Percentiles rank a stretch among this genome's conserved stretches.
phyloP scores from a whole-genome alignment of 257 asterid species.

The Echium plantagineum region DNA sequence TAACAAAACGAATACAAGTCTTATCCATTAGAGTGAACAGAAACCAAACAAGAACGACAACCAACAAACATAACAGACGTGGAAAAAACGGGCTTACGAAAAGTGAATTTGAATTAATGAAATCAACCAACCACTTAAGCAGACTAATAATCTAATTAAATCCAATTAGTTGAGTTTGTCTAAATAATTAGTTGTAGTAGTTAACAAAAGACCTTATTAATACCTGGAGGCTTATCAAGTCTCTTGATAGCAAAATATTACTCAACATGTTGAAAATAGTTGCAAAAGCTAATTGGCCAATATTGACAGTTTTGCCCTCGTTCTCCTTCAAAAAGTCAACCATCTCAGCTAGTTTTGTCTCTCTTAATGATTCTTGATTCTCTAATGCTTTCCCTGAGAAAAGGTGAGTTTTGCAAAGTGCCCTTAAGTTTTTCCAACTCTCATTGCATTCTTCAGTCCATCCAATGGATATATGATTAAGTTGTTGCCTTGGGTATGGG shows the following conservation, averaged over 20 bases:
- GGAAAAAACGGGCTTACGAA: too few relatives aligned
- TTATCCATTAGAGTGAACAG: too few relatives aligned
- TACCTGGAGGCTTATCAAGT: slow-evolving; percentile 6
- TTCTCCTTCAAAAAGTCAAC: slow-evolving; percentile 21
- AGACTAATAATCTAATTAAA: too few relatives aligned
- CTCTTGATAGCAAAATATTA: slow-evolving; percentile 20
- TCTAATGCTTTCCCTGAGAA: slow-evolving; percentile 26
- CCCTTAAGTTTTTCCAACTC: slow-evolving; percentile 19
- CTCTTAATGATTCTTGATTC: slow-evolving; percentile 12
- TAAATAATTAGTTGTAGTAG: too few relatives aligned
- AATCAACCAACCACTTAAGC: too few relatives aligned
- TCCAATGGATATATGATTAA: slow-evolving; percentile 16
- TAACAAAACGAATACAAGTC: too few relatives aligned
- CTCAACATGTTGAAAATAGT: slow-evolving; percentile 26
- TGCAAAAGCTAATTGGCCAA: slow-evolving; percentile 16
- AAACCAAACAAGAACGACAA: too few relatives aligned
- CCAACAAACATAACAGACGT: too few relatives aligned
- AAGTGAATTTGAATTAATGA: too few relatives aligned
- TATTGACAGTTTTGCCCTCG: slow-evolving; percentile 12
- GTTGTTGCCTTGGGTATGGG: slow-evolving; percentile 11
- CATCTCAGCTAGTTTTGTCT: slow-evolving; percentile 19
- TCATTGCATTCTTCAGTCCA: slow-evolving; percentile 22
- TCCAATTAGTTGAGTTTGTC: too few relatives aligned
- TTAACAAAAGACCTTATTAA: too few relatives aligned
- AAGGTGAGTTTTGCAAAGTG: slow-evolving; percentile 22